A percentile compares a stretch with the other conserved stretches of the same genome.
Evolutionary conservation across 2,329 filamentous ascomycete genomes (phyloP).

Genomic region (Xylariaceae sp.): DNA sequence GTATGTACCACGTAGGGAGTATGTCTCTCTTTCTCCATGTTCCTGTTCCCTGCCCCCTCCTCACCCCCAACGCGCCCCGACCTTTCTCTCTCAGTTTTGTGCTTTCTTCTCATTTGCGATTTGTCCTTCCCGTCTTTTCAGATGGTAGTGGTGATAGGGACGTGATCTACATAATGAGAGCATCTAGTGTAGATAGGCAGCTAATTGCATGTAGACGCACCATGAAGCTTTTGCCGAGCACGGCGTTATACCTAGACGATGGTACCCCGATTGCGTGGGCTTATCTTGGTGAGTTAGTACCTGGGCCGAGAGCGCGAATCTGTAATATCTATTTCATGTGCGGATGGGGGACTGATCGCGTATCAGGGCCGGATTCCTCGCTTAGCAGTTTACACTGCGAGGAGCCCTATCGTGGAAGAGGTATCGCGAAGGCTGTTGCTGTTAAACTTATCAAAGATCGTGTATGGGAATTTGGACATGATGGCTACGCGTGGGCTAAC

Average conservation of each 20-base stretch:
- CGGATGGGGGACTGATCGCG: background rate
- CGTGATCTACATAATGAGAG: too few relatives aligned
- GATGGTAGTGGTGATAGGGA: too few relatives aligned
- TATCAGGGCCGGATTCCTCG: slow-evolving; percentile 54
- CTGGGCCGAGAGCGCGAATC: background rate
- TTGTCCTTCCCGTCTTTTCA: too few relatives aligned
- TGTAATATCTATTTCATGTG: slow-evolving; percentile 26
- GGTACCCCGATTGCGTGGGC: slow-evolving; percentile 59
- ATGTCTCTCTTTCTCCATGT: slow-evolving; percentile 30
- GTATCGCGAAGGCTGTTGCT: slow-evolving; percentile 59
- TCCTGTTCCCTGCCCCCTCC: background rate
- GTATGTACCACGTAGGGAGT: slow-evolving; percentile 52
- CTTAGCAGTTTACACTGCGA: slow-evolving; percentile 59
- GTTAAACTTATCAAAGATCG: slow-evolving; percentile 54
- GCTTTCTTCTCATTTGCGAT: background rate
- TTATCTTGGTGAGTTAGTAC: slow-evolving; percentile 45
- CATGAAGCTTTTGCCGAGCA: slow-evolving; percentile 39
- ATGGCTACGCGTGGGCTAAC: slow-evolving; percentile 57
- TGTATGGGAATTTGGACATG: slow-evolving; percentile 41
- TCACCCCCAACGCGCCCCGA: background rate
- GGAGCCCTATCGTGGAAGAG: slow-evolving; percentile 54
- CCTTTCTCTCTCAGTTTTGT: too few relatives aligned
- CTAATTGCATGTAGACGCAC: slow-evolving; percentile 12
- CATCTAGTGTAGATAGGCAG: background rate
- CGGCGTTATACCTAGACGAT: slow-evolving; percentile 43